Percentiles rank a stretch among this genome's conserved stretches.
Evolutionary conservation across 2,329 filamentous ascomycete genomes (phyloP).

Genomic region (Aschersonia sp.): DNA sequence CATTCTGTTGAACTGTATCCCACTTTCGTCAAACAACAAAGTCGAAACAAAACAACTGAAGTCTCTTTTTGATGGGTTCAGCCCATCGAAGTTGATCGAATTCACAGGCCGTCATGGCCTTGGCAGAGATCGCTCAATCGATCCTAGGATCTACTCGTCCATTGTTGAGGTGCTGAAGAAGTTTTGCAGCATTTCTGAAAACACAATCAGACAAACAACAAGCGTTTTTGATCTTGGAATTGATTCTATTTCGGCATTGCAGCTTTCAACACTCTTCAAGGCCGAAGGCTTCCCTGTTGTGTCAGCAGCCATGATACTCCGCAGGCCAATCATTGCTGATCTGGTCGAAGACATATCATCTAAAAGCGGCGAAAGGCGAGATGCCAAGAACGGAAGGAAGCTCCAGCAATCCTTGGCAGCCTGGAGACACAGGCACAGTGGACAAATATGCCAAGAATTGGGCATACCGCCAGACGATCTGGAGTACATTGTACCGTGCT

Average conservation of each 20-base stretch:
- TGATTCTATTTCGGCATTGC: slow-evolving; percentile 74
- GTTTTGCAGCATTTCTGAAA: slow-evolving; percentile 29
- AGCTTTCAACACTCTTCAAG: slow-evolving; percentile 50
- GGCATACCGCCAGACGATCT: slow-evolving; percentile 36
- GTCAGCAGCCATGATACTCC: slow-evolving; percentile 53
- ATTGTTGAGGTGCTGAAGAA: slow-evolving; percentile 40
- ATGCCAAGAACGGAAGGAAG: slow-evolving; percentile 29
- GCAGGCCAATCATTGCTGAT: slow-evolving; percentile 35
- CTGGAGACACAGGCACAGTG: slow-evolving; percentile 45
- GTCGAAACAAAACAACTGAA: slow-evolving; percentile 60
- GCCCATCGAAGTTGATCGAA: slow-evolving; percentile 44
- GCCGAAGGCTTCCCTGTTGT: slow-evolving; percentile 43
- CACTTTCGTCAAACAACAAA: slow-evolving; percentile 82
- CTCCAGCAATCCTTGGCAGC: slow-evolving; percentile 48
- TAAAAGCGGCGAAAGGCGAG: slow-evolving; percentile 2
- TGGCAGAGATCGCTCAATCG: slow-evolving; percentile 13
- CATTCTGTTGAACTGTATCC: slow-evolving; percentile 54
- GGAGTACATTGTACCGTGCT: slow-evolving; percentile 68
- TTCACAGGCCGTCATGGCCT: slow-evolving; percentile 23
- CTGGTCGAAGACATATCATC: slow-evolving; percentile 24
- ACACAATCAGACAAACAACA: slow-evolving; percentile 34
- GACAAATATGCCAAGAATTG: slow-evolving; percentile 36
- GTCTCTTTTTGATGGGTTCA: slow-evolving; percentile 47
- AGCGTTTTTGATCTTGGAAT: slow-evolving; percentile 78
- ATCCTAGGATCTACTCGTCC: slow-evolving; percentile 22